A percentile compares a stretch with the other conserved stretches of the same genome.
Conservation (phyloP, 805 yeast species). For the Wickerhamiella shivajii region DNA sequence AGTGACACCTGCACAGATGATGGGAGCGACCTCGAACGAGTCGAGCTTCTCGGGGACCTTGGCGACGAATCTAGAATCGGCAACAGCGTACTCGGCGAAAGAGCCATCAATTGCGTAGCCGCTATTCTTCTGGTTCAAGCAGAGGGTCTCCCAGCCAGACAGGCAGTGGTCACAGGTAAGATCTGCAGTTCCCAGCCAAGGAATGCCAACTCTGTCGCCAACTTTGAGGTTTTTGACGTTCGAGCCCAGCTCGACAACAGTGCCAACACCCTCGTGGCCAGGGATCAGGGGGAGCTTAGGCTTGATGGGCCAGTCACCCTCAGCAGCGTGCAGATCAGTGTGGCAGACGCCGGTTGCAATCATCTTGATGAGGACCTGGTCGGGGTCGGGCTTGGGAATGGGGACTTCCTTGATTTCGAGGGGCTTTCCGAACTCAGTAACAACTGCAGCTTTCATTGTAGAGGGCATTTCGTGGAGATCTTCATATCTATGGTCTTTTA, state of each 20-base stretch:
- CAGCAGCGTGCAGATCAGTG: slow-evolving; percentile 88
- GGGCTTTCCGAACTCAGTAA: slow-evolving; percentile 51
- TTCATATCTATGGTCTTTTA: no score
- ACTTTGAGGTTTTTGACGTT: slow-evolving; percentile 55
- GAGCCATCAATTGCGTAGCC: slow-evolving; percentile 88
- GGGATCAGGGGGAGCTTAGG: slow-evolving; percentile 68
- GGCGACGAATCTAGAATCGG: slow-evolving; percentile 80
- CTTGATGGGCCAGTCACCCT: slow-evolving; percentile 81
- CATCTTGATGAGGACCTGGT: slow-evolving; percentile 66
- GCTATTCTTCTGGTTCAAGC: slow-evolving; percentile 54
- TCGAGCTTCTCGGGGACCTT: slow-evolving; percentile 60
- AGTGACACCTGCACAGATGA: slow-evolving; percentile 83
- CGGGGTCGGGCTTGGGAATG: slow-evolving; percentile 64
- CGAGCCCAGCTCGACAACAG: slow-evolving; percentile 62
- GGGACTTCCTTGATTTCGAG: slow-evolving; percentile 58
- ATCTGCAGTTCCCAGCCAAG: slow-evolving; percentile 74
- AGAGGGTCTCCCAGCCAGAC: slow-evolving; percentile 51
- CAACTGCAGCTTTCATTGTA: slow-evolving; percentile 44
- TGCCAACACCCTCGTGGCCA: slow-evolving; percentile 86
- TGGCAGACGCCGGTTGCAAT: slow-evolving; percentile 88
- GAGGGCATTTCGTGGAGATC: slow-evolving; percentile 5
- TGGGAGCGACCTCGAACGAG: slow-evolving; percentile 63
- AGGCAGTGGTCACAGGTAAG: slow-evolving; percentile 63
- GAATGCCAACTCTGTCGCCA: slow-evolving; percentile 73
- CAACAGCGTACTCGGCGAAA: slow-evolving; percentile 82